Conservation (phyloP, 495 filamentous ascomycete species). For the Penicillium subrubescens region DNA sequence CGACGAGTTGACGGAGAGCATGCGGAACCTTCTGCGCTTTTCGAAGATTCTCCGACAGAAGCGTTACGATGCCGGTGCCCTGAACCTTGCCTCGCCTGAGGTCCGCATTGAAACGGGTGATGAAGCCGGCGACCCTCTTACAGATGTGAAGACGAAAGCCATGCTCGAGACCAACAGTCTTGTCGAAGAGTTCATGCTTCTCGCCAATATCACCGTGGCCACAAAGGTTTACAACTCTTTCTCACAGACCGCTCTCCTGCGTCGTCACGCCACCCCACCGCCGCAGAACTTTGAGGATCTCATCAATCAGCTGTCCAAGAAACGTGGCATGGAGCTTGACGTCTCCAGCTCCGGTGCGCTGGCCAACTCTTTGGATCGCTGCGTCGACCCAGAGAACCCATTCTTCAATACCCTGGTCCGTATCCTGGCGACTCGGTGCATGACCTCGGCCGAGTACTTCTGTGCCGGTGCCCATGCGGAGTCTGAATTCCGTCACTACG, state of each 20-base stretch:
- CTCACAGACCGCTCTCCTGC: slow-evolving; percentile 91
- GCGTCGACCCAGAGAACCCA: slow-evolving; percentile 78
- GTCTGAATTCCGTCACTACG: slow-evolving; percentile 95
- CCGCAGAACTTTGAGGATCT: slow-evolving; percentile 96
- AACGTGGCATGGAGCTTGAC: slow-evolving; percentile 73
- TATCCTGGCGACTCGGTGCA: slow-evolving; percentile 96
- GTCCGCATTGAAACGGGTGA: slow-evolving; percentile 91
- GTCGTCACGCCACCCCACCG: slow-evolving; percentile 87
- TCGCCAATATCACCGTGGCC: slow-evolving; percentile 94
- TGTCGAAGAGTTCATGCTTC: slow-evolving; percentile 98
- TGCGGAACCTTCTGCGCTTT: slow-evolving; percentile 82
- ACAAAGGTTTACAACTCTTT: slow-evolving; percentile 84
- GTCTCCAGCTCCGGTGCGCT: slow-evolving; percentile 86
- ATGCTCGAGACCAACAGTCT: slow-evolving; percentile 95
- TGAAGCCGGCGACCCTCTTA: slow-evolving; percentile 90
- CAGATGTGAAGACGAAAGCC: slow-evolving; percentile 90
- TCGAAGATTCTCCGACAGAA: slow-evolving; percentile 95
- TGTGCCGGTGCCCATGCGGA: slow-evolving; percentile 89
- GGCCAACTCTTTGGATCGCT: slow-evolving; percentile 85
- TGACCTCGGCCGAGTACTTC: slow-evolving; percentile 99
- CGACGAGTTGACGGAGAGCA: slow-evolving; percentile 86
- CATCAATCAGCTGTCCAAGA: slow-evolving; percentile 81
- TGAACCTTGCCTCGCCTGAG: slow-evolving; percentile 94
- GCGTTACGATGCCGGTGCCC: slow-evolving; percentile 91
- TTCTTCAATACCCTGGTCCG: slow-evolving; percentile 99